These are phyloP conservation scores for Kregervanrija fluxuum DNA, from an alignment of 805 yeast species.

Conservation along the genomic window DNA sequence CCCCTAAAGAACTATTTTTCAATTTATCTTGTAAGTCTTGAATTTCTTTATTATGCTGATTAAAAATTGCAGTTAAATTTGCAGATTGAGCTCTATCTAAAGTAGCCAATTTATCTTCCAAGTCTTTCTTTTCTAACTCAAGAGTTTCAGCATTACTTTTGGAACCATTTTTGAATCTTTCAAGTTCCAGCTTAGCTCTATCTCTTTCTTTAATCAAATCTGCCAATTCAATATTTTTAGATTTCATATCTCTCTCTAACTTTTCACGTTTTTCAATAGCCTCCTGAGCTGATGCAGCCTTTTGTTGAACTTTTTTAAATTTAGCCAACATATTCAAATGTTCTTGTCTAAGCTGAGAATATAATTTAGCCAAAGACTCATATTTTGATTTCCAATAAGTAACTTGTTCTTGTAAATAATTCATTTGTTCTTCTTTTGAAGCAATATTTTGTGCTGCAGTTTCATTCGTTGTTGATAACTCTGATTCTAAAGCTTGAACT, in stretches of 20 bases:
- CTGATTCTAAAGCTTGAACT: constrained; percentile 74
- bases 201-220: constrained; percentile 86
- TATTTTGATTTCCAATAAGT: constrained; percentile 77
- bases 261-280: constrained; percentile 77
- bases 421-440: constrained; percentile 68
- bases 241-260: constrained; percentile 73
- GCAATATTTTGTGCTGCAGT: constrained; percentile 67
- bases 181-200: constrained; percentile 77
- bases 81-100: constrained; percentile 57
- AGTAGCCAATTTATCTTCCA: constrained; percentile 50
- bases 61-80: constrained; percentile 50
- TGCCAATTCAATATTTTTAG: constrained; percentile 82
- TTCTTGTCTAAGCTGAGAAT: constrained; percentile 87
- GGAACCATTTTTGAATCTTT: constrained; percentile 56
- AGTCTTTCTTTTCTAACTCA: constrained; percentile 55
- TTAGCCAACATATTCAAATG: constrained; percentile 72
- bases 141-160: constrained; percentile 59
- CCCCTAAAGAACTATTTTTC: constrained; percentile 23
- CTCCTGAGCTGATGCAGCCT: constrained; percentile 85
- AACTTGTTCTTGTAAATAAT: constrained; percentile 65
- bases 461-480: constrained; percentile 50
- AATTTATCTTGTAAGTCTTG: constrained; percentile 38
- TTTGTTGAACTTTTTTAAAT: constrained; percentile 75
- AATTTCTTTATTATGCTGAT: constrained; percentile 58
- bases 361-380: constrained; percentile 81